Evolutionary conservation across 495 filamentous ascomycete genomes (phyloP), one percentile per base, ranked within the genome.

Genomic region (Neurospora sp.): DNA sequence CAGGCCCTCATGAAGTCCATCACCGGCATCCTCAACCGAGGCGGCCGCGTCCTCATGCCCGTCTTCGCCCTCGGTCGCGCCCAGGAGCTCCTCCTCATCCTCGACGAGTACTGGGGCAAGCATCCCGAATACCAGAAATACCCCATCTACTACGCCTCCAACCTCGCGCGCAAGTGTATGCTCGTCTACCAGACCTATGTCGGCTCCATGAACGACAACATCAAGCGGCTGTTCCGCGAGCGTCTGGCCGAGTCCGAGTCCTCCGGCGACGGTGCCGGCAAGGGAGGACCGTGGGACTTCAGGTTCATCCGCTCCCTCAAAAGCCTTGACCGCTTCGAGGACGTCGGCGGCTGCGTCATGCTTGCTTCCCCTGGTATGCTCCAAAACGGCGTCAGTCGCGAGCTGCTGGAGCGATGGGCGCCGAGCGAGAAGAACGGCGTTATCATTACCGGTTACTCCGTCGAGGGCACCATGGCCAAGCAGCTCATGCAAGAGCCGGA

Each of bases 381-480:
- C 69, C 94, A 99, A 81, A 97, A 93, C 71, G 96, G 96, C 44
- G 94, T 97, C 38, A 96, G 93, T 74, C 86, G 96, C 76, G 93
- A 97, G 77, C 84, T 99, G 12, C 87, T 99, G 3, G 96, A 99
- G 82, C 82, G 96, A 76, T 99, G 96, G 96, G 94, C 95, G 5
- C 96, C 96, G 0, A 95, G 92, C 83, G 91, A 94, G 69, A 92
- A 93, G 78, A 99, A 99, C 81, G 96, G 96, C 12, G 91, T 99
- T 35, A 91, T 99, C 73, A 95, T 99, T 83, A 99, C 96, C 5
- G 96, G 96, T 78, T 99, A 99, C 82, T 96, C 92, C 71, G 96
- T 99, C 35, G 96, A 99, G 82, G 96, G 96, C 12, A 99, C 96
- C 3, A 98, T 99, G 96, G 96, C 94, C 41, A 97, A 97, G 82